Base-by-base conservation (phyloP, 192 early-diverging fungal species). In the Mortierella alpina region DNA sequence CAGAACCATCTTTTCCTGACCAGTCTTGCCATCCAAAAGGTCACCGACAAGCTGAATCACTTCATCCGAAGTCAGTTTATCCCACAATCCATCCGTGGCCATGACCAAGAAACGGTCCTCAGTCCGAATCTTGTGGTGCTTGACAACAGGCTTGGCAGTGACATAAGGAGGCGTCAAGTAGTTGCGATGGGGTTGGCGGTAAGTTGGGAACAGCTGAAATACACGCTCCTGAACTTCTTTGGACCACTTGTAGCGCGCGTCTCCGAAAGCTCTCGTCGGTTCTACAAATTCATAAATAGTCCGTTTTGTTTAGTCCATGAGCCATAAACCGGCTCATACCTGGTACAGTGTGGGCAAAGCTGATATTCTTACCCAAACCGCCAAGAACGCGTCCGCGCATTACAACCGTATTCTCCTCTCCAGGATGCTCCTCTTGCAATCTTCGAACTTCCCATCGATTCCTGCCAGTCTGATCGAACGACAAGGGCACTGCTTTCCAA, bases 51-150 rank as follows among this genome's bases (percentile, higher is more conserved):
- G 70, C 61, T 83, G 77, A 5, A 83, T 72, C 11, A 87, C 90
- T 20, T 95, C 90, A 3, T 85, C 89, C 51, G 90, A 90, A 2
- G 89, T 89, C 55, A 95, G 69, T 66, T 90, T 83, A 60, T 96
- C 95, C 85, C 93, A 96, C 0, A 97, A 81, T 17, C 95, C 95
- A 85, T 96, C 95, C 0, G 93, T 90, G 7, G 93, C 94, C 63
- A 97, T 76, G 1, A 97, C 93, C 49, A 97, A 79, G 75, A 93
- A 96, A 66, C 84, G 75, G 72, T 95, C 93, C 45, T 86, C 83
- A 15, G 84, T 63, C 50, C 65, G 73, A 5, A 96, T 66, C 66
- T 89, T 80, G 68, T 92, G 90, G 63, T 87, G 75, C 14, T 84
- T 85, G 8, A 94, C 86, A 5, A 92, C 92, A 1, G 95, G 95